Conservation (phyloP, 2,329 filamentous ascomycete genomes). For the Diaporthe batatas region DNA sequence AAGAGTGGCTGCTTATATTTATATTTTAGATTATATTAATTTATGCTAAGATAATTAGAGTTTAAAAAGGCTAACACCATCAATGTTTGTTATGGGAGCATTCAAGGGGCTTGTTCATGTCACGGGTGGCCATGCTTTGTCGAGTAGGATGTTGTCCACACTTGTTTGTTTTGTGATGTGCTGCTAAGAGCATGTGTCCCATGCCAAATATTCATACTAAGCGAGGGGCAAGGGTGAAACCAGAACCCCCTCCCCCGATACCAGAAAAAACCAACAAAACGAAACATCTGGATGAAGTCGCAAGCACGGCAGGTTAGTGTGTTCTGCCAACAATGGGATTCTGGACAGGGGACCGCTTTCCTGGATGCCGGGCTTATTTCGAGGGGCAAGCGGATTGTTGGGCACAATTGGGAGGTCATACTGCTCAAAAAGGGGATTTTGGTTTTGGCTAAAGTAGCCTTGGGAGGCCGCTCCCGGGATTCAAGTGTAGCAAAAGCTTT, state of each 20-base stretch:
- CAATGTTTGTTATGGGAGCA: neutral
- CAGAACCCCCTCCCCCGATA: too few species aligned
- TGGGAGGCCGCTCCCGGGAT: conserved; percentile 23
- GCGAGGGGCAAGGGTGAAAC: too few species aligned
- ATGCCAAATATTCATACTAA: neutral
- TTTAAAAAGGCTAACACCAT: neutral
- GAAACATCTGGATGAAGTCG: conserved; percentile 10
- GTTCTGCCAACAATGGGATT: conserved; percentile 7
- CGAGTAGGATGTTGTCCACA: neutral
- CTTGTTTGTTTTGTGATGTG: conserved; percentile 8
- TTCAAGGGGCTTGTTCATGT: neutral
- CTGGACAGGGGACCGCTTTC: conserved; percentile 6
- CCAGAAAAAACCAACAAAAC: neutral
- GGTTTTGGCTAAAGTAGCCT: neutral
- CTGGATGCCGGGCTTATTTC: neutral
- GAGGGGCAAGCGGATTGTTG: neutral
- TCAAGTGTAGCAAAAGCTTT: neutral
- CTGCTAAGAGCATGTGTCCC: neutral
- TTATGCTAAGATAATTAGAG: too few species aligned
- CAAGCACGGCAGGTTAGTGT: neutral
- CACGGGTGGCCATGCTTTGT: neutral
- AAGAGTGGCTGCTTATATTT: too few species aligned
- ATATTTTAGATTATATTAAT: neutral
- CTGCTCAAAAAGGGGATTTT: neutral
- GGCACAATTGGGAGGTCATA: neutral